Percentiles rank a stretch among this genome's conserved stretches.
Evolutionary conservation across 768 basidiomycete species (phyloP).

Genomic region (Podaxis carcinomalis): DNA sequence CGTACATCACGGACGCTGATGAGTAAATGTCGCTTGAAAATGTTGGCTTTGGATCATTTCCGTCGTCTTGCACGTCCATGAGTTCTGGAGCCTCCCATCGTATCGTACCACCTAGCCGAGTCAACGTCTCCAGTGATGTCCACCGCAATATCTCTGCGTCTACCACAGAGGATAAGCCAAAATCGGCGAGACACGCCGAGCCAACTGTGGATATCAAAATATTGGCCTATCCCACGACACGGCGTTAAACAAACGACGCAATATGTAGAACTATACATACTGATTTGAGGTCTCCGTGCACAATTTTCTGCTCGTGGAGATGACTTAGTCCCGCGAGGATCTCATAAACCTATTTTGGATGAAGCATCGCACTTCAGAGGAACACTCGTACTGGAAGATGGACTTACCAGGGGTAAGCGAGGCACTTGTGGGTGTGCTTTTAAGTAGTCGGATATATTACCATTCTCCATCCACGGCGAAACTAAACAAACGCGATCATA

Average conservation of each 20-base stretch:
- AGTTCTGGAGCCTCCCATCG: conserved; percentile 24
- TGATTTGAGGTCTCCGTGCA: conserved; percentile 21
- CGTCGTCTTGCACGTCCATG: conserved; percentile 8
- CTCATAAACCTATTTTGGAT: neutral
- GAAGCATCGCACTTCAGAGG: neutral
- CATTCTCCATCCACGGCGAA: conserved; percentile 11
- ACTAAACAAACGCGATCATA: conserved; percentile 1
- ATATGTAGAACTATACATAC: conserved; percentile 6
- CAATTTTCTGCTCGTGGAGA: conserved; percentile 12
- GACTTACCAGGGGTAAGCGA: neutral
- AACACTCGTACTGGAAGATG: neutral
- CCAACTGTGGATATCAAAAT: conserved; percentile 17
- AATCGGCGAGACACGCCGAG: conserved; percentile 21
- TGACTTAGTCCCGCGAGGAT: conserved; percentile 13
- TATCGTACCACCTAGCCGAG: conserved; percentile 14
- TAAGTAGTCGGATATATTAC: conserved; percentile 6
- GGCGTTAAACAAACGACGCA: neutral
- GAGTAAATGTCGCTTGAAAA: conserved; percentile 18
- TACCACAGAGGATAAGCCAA: conserved; percentile 18
- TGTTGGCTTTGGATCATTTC: conserved; percentile 1
- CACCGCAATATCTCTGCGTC: conserved; percentile 15
- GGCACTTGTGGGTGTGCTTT: neutral
- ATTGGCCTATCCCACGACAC: conserved; percentile 16
- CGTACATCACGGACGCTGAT: conserved; percentile 17
- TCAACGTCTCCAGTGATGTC: conserved; percentile 13